These are phyloP conservation scores for Colletotrichum cuscutae DNA, from an alignment of 2,329 filamentous ascomycete species.

Conservation along the genomic window DNA sequence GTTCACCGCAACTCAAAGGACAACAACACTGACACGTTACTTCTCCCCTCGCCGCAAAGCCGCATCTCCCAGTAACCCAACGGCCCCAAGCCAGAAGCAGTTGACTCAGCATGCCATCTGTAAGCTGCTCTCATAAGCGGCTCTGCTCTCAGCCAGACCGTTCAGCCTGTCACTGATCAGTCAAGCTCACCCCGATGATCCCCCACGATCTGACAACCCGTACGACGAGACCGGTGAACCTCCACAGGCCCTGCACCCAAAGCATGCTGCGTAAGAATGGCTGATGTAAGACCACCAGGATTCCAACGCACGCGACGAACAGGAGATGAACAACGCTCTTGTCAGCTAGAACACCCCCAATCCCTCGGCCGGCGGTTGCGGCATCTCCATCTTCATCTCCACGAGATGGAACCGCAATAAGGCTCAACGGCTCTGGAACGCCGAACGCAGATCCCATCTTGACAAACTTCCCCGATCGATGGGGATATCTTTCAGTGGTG, in stretches of 20 bases:
- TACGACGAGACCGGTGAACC: neutral
- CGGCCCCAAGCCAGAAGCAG: neutral
- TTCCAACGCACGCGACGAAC: neutral
- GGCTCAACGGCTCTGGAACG: neutral
- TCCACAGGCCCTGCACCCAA: no score
- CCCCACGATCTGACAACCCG: neutral
- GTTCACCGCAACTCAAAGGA: neutral
- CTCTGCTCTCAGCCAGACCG: neutral
- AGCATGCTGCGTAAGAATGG: no score
- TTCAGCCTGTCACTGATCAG: no score
- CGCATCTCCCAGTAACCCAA: neutral
- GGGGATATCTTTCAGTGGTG: neutral
- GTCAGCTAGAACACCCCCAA: neutral
- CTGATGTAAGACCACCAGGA: neutral
- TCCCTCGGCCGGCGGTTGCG: neutral
- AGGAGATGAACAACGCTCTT: neutral
- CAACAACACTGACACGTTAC: neutral
- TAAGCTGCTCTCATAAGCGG: neutral
- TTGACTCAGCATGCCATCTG: neutral
- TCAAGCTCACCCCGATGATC: neutral
- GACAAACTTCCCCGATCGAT: no score
- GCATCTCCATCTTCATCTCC: neutral
- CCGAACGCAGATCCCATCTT: slow-evolving; percentile 1
- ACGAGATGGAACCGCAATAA: neutral
- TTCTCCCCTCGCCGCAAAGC: neutral